Conservation (phyloP, 2,329 filamentous ascomycete genomes). For the Shiraia bambusicola region DNA sequence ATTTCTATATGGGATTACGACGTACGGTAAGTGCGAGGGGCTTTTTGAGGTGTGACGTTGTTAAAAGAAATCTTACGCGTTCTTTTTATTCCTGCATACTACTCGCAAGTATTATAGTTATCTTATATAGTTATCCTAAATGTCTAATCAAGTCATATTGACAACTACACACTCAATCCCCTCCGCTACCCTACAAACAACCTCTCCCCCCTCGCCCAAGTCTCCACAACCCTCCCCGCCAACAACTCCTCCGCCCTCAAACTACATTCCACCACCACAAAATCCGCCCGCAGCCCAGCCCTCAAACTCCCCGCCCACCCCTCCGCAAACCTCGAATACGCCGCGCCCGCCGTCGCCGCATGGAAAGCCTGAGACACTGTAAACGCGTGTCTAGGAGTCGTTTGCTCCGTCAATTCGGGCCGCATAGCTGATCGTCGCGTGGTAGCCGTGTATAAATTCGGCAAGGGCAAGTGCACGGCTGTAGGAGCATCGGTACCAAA, state of each 20-base stretch:
- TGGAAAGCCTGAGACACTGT: constrained; percentile 54
- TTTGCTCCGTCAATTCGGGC: constrained; percentile 29
- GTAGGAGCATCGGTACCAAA: constrained; percentile 60
- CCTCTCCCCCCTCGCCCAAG: constrained; percentile 23
- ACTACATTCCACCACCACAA: constrained; percentile 55
- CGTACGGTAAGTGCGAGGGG: neutral
- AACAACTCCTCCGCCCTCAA: constrained; percentile 51
- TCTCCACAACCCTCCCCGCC: constrained; percentile 49
- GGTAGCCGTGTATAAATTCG: constrained; percentile 58
- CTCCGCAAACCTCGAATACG: constrained; percentile 59
- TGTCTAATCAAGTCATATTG: too few species aligned
- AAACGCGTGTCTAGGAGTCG: constrained; percentile 51
- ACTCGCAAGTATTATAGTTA: too few species aligned
- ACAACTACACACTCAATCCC: too few species aligned
- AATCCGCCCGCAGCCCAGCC: constrained; percentile 56
- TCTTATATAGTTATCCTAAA: too few species aligned
- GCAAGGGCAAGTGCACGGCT: constrained; percentile 53
- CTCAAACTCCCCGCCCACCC: constrained; percentile 52
- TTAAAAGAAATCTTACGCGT: constrained; percentile 5
- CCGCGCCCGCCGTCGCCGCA: constrained; percentile 56
- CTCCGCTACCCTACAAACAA: neutral
- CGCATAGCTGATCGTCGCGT: constrained; percentile 52
- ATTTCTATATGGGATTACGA: too few species aligned
- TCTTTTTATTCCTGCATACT: too few species aligned
- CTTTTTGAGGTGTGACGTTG: constrained; percentile 2